Base-by-base conservation (phyloP, 1,284 basidiomycete species). In the Cutaneotrichosporon sp. region DNA sequence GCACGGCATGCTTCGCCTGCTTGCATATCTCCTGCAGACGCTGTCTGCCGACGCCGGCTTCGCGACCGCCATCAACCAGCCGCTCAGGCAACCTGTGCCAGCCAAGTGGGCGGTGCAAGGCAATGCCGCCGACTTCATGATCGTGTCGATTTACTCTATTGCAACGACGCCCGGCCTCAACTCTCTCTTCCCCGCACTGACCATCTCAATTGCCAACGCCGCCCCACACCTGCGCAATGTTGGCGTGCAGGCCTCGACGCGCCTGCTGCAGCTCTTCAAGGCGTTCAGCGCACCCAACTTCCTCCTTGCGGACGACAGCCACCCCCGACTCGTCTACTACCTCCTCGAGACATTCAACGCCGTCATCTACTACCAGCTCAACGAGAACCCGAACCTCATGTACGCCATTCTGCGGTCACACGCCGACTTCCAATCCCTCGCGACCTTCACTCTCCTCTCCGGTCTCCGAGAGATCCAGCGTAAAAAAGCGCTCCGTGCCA, bases 1-100 rank as follows among this genome's bases (percentile, higher is more conserved):
- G 77, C 87, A 96, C 63, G 93, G 91, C 0, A 76, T 97, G 24
- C 90, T 92, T 62, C 82, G 93, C 42, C 83, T 90, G 4, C 78
- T 94, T 27, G 89, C 90, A 3, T 97, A 96, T 73, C 86, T 97
- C 54, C 77, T 97, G 5, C 94, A 98, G 68, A 87, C 89, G 5
- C 75, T 97, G 17, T 92, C 91, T 4, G 85, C 90, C 0, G 89
- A 96, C 63, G 79, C 79, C 26, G 77, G 80, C 0, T 93, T 97
- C 65, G 88, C 86, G 3, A 63, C 71, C 5, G 83, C 83, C 50
- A 75, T 94, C 31, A 79, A 80, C 49, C 65, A 71, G 31, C 81
- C 77, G 16, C 63, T 72, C 43, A 83, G 80, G 60, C 77, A 82
- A 6, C 77, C 82, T 26, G 71, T 90, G 33, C 86, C 86, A 9